These are phyloP conservation scores for Neonectria hederae DNA, from an alignment of 2,329 filamentous ascomycete species.

Conservation along the genomic window DNA sequence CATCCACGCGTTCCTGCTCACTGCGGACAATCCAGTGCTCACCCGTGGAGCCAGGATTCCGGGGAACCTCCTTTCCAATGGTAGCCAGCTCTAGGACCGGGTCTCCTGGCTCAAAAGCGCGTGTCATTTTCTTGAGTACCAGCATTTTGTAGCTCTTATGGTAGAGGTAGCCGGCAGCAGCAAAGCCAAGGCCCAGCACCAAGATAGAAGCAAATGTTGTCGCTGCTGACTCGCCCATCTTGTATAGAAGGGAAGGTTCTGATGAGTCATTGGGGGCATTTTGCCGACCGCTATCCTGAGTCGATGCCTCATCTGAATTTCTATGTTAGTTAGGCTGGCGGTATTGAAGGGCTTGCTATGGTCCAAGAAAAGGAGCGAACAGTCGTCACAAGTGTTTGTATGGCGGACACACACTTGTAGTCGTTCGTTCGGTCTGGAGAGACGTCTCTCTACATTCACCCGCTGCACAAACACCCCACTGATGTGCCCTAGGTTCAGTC, in stretches of 20 bases:
- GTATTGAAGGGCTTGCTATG: background rate
- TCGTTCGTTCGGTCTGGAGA: background rate
- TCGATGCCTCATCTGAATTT: constrained; percentile 20
- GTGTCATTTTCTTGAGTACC: constrained; percentile 91
- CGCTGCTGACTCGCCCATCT: constrained; percentile 78
- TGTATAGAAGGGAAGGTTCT: constrained; percentile 57
- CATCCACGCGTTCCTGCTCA: constrained; percentile 83
- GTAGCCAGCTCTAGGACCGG: constrained; percentile 86
- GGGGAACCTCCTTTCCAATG: constrained; percentile 64
- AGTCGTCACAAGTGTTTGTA: background rate
- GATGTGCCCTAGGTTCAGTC: background rate
- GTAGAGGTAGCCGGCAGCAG: constrained; percentile 77
- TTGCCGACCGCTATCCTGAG: constrained; percentile 10
- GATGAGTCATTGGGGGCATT: constrained; percentile 21
- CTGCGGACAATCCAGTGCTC: constrained; percentile 79
- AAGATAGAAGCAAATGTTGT: constrained; percentile 80
- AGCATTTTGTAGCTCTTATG: constrained; percentile 88
- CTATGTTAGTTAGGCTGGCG: constrained; percentile 21
- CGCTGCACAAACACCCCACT: background rate
- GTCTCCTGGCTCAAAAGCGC: constrained; percentile 91
- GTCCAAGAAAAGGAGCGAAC: background rate
- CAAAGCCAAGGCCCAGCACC: constrained; percentile 73
- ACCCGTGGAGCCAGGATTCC: constrained; percentile 51
- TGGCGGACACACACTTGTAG: background rate
- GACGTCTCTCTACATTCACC: background rate